phyloP scores from a whole-genome alignment of 352 stramenopile species.

The Phytophthora fragariae region DNA sequence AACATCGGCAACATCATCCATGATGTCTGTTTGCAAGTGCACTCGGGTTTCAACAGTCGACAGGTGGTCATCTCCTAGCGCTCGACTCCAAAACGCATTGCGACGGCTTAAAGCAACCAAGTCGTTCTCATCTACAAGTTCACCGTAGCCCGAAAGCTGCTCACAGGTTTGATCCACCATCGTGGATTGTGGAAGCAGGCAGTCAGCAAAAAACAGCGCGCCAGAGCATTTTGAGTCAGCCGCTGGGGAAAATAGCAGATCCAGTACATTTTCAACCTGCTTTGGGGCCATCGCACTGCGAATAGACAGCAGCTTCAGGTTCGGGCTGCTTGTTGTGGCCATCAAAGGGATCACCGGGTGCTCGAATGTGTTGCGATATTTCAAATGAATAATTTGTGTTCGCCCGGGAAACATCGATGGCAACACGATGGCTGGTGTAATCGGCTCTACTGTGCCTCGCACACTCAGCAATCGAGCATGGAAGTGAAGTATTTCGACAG shows the following conservation, averaged over 20 bases:
- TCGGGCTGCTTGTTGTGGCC: conserved; percentile 24
- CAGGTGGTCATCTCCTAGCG: conserved; percentile 3
- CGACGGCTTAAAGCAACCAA: conserved; percentile 45
- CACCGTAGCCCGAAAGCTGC: conserved; percentile 49
- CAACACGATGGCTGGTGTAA: conserved; percentile 37
- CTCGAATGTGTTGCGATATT: conserved; percentile 55
- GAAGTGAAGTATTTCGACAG: conserved; percentile 51
- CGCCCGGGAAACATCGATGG: conserved; percentile 49
- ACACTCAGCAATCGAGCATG: conserved; percentile 42
- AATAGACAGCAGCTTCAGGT: conserved; percentile 35
- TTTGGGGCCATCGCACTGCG: conserved; percentile 22
- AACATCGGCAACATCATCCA: conserved; percentile 41
- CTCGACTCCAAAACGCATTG: conserved; percentile 37
- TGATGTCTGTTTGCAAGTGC: conserved; percentile 47
- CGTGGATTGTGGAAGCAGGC: conserved; percentile 31
- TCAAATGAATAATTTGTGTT: conserved; percentile 38
- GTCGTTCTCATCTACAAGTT: conserved; percentile 42
- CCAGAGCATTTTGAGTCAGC: conserved; percentile 36
- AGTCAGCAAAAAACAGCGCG: conserved; percentile 48
- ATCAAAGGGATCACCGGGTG: conserved; percentile 40
- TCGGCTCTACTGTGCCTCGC: conserved; percentile 40
- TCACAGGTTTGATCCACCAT: conserved; percentile 26
- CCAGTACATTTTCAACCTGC: conserved; percentile 33
- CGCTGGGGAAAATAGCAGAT: conserved; percentile 46
- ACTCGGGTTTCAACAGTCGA: conserved; percentile 34